A percentile compares a stretch with the other conserved stretches of the same genome.
phyloP scores from a whole-genome alignment of 2,329 filamentous ascomycete species.

The Colletotrichum euphorbiae region DNA sequence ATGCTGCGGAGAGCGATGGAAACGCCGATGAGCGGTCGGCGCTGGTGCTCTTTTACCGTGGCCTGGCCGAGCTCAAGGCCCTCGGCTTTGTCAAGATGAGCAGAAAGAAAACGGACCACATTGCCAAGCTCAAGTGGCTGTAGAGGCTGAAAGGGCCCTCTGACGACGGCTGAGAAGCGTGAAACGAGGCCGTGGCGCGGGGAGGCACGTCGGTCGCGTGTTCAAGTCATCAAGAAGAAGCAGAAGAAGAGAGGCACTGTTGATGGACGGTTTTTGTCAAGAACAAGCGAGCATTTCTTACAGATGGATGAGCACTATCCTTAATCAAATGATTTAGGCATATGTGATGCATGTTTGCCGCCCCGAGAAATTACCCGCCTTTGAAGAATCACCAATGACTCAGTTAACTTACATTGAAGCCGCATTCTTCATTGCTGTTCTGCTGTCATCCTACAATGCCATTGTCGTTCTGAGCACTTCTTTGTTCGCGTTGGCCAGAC shows the following conservation, averaged over 20 bases:
- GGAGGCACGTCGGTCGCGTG: conserved; percentile 10
- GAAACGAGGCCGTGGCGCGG: conserved; percentile 25
- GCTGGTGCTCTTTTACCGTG: conserved; percentile 85
- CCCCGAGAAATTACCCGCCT: background rate
- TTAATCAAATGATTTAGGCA: background rate
- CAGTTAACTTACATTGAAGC: conserved; percentile 3
- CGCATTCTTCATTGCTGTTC: conserved; percentile 1
- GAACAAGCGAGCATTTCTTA: conserved; percentile 2
- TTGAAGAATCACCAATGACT: conserved; percentile 22
- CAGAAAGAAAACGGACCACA: conserved; percentile 91
- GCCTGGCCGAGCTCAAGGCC: conserved; percentile 84
- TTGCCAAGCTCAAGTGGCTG: conserved; percentile 89
- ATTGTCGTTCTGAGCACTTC: conserved; percentile 18
- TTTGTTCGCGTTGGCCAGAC: conserved; percentile 35
- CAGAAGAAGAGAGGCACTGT: background rate
- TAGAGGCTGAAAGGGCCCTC: conserved; percentile 46
- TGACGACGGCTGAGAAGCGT: conserved; percentile 15
- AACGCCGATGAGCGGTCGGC: conserved; percentile 66
- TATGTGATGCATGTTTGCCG: background rate
- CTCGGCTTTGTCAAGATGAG: conserved; percentile 91
- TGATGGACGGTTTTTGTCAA: background rate
- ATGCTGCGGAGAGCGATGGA: conserved; percentile 48
- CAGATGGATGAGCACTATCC: background rate
- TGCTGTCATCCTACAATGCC: conserved; percentile 20
- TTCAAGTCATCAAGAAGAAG: no score